A percentile compares a stretch with the other conserved stretches of the same genome.
These are phyloP conservation scores for Nepenthes mirabilis DNA, from an alignment of 148 eudicot genomes.

Conservation along the genomic window DNA sequence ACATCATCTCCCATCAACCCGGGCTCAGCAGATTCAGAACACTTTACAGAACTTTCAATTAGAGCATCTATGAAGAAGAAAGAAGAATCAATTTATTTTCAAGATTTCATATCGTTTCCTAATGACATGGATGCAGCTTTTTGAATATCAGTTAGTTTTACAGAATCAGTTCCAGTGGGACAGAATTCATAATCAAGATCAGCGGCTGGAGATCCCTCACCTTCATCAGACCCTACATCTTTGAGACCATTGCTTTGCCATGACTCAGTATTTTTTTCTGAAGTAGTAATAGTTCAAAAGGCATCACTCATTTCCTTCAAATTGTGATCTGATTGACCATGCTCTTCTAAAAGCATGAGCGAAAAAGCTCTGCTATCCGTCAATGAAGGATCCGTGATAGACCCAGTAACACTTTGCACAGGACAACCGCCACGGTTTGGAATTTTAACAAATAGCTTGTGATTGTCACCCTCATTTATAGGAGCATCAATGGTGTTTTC, in stretches of 20 bases:
- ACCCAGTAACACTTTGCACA: constrained; percentile 21
- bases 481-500: constrained; percentile 23
- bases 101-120: constrained; percentile 15
- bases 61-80: constrained; percentile 63
- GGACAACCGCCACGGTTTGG: constrained; percentile 34
- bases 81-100: constrained; percentile 32
- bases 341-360: constrained; percentile 16
- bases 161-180: constrained; percentile 13
- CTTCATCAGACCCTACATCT: constrained; percentile 25
- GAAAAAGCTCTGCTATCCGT: constrained; percentile 28
- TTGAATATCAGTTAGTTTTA: constrained; percentile 17
- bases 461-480: constrained; percentile 21
- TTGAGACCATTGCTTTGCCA: constrained; percentile 20
- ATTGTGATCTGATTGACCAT: constrained; percentile 16
- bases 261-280: constrained; percentile 25
- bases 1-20: constrained; percentile 42
- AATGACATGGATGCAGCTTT: constrained; percentile 12
- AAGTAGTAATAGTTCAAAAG: not conserved
- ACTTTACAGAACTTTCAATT: constrained; percentile 60
- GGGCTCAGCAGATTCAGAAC: constrained; percentile 37
- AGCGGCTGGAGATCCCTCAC: constrained; percentile 19
- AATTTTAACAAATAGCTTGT: constrained; percentile 35
- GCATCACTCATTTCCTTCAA: constrained; percentile 15
- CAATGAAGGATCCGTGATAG: constrained; percentile 16
- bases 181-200: constrained; percentile 12